phyloP scores from a whole-genome alignment of 208 protist species.

The Lotmaria passim region DNA sequence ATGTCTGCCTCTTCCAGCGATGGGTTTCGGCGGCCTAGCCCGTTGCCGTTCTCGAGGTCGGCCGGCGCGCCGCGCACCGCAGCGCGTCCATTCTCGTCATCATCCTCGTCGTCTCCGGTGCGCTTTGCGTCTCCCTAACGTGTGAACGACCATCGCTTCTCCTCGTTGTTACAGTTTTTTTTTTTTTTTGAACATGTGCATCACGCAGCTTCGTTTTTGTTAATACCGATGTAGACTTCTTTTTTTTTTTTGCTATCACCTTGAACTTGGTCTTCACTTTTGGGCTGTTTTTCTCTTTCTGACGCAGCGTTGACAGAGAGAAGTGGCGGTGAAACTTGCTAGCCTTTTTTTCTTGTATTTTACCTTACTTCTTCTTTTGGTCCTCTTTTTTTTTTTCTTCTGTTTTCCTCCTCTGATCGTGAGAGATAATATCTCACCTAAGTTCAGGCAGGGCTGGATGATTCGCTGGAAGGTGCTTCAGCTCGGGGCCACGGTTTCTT shows the following conservation, averaged over 20 bases:
- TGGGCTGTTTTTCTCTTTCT: background rate
- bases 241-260: background rate
- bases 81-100: background rate
- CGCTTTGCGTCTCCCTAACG: background rate
- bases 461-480: too few relatives aligned
- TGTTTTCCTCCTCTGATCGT: background rate
- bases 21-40: background rate
- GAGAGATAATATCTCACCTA: too few relatives aligned
- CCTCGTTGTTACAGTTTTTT: background rate
- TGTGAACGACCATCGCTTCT: background rate
- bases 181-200: background rate
- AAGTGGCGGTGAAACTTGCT: too few relatives aligned
- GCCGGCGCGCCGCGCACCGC: background rate
- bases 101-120: background rate
- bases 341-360: background rate
- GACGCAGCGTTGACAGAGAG: too few relatives aligned
- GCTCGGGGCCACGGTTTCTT: too few relatives aligned
- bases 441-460: too few relatives aligned
- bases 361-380: background rate
- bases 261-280: background rate
- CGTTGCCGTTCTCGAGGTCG: background rate
- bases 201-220: too few relatives aligned
- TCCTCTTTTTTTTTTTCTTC: background rate
- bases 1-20: background rate
- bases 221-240: background rate